These are phyloP conservation scores for Boletus eberwhitei DNA, from an alignment of 768 basidiomycete species.

Conservation along the genomic window DNA sequence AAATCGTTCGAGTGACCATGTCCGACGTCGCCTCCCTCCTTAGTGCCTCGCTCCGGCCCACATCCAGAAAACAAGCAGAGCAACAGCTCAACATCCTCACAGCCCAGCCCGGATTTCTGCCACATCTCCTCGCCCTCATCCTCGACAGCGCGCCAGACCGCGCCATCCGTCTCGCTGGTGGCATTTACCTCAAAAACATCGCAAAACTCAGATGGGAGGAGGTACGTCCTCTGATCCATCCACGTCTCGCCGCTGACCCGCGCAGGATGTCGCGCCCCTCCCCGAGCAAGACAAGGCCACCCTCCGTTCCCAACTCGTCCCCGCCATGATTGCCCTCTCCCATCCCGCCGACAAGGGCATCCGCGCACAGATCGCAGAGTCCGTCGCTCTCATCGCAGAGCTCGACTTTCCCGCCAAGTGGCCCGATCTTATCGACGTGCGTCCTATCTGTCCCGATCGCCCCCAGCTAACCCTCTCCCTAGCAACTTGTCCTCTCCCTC, in stretches of 20 bases:
- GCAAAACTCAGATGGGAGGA: conserved; percentile 88
- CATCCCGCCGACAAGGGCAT: conserved; percentile 66
- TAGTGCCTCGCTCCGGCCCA: conserved; percentile 65
- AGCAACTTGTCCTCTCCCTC: conserved; percentile 89
- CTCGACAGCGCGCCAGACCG: conserved; percentile 63
- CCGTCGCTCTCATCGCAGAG: conserved; percentile 87
- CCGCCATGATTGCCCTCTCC: conserved; percentile 87
- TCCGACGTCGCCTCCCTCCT: conserved; percentile 68
- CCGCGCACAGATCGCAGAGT: conserved; percentile 87
- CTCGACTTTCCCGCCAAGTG: conserved; percentile 89
- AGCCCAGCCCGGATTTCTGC: conserved; percentile 72
- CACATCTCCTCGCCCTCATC: conserved; percentile 74
- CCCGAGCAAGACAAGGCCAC: conserved; percentile 66
- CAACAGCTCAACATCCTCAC: conserved; percentile 66
- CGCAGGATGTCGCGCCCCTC: conserved; percentile 70
- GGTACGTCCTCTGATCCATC: conserved; percentile 41
- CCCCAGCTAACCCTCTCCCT: conserved; percentile 12
- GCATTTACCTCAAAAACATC: conserved; percentile 90
- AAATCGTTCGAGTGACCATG: conserved; percentile 37
- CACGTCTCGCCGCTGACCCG: neutral
- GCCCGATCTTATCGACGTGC: conserved; percentile 86
- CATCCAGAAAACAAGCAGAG: conserved; percentile 78
- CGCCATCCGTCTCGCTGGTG: conserved; percentile 75
- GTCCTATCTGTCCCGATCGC: conserved; percentile 31
- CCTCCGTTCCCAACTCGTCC: conserved; percentile 76